These are phyloP conservation scores for Paracoccidioides brasiliensis DNA, from an alignment of 2,329 filamentous ascomycete species.

Conservation along the genomic window DNA sequence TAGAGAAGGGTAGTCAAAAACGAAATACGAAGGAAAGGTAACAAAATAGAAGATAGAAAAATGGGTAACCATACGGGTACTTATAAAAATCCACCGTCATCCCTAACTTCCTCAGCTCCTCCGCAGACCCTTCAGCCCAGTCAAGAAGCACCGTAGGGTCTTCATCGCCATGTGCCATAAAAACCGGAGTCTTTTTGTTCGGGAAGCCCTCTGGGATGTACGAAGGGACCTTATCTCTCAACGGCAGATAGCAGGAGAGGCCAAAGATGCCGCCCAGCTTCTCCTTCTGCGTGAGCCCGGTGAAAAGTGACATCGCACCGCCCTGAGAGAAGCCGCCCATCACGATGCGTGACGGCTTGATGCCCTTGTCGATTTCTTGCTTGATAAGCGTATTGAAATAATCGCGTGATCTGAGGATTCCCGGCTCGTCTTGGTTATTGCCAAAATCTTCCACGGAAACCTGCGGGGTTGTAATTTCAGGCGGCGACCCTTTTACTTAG, in stretches of 20 bases:
- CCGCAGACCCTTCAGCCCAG: constrained; percentile 55
- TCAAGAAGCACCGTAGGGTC: constrained; percentile 60
- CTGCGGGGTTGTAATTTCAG: neutral
- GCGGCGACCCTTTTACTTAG: neutral
- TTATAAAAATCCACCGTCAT: constrained; percentile 62
- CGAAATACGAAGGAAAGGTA: constrained; percentile 47
- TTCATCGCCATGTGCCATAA: constrained; percentile 74
- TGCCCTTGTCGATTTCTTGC: constrained; percentile 65
- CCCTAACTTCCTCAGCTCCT: constrained; percentile 54
- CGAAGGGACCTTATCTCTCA: constrained; percentile 51
- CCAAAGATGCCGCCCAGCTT: constrained; percentile 83
- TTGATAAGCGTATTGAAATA: constrained; percentile 72
- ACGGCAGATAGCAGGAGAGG: constrained; percentile 66
- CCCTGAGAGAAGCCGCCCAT: constrained; percentile 58
- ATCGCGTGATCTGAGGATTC: constrained; percentile 58
- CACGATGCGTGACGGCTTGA: constrained; percentile 70
- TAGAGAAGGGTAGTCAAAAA: neutral
- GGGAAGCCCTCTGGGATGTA: constrained; percentile 39
- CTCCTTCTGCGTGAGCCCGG: constrained; percentile 58
- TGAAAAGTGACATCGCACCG: constrained; percentile 72
- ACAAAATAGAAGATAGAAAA: constrained; percentile 19
- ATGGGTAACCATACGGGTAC: constrained; percentile 44
- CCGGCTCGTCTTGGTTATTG: constrained; percentile 43
- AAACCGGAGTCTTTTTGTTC: constrained; percentile 68
- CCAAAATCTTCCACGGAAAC: constrained; percentile 24